A percentile compares a stretch with the other conserved stretches of the same genome.
Conservation (phyloP, 2,329 filamentous ascomycete species). For the Podosphaera fusca region DNA sequence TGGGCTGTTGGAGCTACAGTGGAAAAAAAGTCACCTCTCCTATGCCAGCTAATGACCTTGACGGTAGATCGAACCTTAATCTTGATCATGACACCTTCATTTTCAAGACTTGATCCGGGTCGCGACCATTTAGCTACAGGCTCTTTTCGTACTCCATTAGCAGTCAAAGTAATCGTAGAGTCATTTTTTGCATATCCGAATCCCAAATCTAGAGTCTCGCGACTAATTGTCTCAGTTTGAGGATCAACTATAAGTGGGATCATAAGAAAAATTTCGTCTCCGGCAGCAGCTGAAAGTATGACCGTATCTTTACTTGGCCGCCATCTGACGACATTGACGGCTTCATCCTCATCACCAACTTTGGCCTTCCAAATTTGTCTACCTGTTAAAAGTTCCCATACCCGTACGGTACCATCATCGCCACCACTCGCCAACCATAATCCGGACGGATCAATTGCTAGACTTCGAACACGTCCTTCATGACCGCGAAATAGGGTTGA, state of each 20-base stretch:
- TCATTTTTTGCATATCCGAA: constrained; percentile 73
- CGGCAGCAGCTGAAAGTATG: constrained; percentile 62
- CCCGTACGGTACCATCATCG: constrained; percentile 74
- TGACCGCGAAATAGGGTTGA: constrained; percentile 76
- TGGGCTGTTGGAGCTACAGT: constrained; percentile 68
- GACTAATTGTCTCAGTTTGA: constrained; percentile 49
- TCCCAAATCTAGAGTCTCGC: constrained; percentile 62
- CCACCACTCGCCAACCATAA: constrained; percentile 77
- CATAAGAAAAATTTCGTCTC: constrained; percentile 68
- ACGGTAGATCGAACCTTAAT: constrained; percentile 58
- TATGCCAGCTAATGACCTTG: constrained; percentile 84
- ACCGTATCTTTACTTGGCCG: constrained; percentile 60
- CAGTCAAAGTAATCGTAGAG: constrained; percentile 24
- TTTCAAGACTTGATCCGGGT: constrained; percentile 49
- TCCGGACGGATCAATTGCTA: constrained; percentile 68
- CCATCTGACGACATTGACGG: constrained; percentile 77
- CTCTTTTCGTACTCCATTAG: constrained; percentile 41
- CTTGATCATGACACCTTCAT: constrained; percentile 57
- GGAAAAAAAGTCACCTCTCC: constrained; percentile 80
- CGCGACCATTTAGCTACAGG: constrained; percentile 64
- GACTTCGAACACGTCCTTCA: constrained; percentile 62
- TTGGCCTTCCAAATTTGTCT: constrained; percentile 71
- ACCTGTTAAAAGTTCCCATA: constrained; percentile 75
- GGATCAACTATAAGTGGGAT: constrained; percentile 52
- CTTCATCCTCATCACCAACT: constrained; percentile 45